A percentile compares a stretch with the other conserved stretches of the same genome.
These are phyloP conservation scores for Irpex sp. DNA, from an alignment of 1,284 basidiomycete genomes.

Conservation along the genomic window DNA sequence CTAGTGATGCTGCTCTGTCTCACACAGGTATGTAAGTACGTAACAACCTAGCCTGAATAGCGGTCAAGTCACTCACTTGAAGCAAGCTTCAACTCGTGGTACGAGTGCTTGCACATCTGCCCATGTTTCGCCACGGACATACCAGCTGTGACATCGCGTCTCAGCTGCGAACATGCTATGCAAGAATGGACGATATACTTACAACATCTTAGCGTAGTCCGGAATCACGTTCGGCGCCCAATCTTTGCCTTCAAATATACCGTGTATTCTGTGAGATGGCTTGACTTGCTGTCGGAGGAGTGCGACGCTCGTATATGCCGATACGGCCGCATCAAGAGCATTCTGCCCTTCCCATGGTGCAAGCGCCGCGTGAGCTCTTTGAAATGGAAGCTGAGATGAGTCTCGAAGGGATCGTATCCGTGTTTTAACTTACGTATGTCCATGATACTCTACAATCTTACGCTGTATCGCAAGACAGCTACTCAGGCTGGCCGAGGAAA, in stretches of 20 bases:
- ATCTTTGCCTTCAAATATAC: conserved; percentile 60
- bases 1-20: conserved; percentile 62
- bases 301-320: conserved; percentile 75
- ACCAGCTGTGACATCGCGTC: background rate
- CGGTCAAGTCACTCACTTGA: background rate
- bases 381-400: background rate
- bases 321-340: conserved; percentile 81
- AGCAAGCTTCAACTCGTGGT: conserved; percentile 6
- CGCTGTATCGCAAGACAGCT: conserved; percentile 55
- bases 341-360: conserved; percentile 85
- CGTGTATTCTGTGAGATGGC: conserved; percentile 65
- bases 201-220: conserved; percentile 65
- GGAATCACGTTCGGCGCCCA: conserved; percentile 78
- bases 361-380: conserved; percentile 71
- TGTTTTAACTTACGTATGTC: conserved; percentile 46
- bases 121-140: conserved; percentile 9
- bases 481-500: conserved; percentile 45
- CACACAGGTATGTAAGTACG: too few species aligned
- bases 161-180: background rate
- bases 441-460: conserved; percentile 61
- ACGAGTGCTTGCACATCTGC: conserved; percentile 10
- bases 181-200: conserved; percentile 11
- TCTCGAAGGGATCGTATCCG: background rate
- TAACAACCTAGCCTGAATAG: too few species aligned
- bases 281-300: conserved; percentile 67